Percentiles rank a stretch among this genome's conserved stretches.
These are phyloP conservation scores for Dictyophora rubrovolvata DNA, from an alignment of 768 basidiomycete genomes.

Conservation along the genomic window DNA sequence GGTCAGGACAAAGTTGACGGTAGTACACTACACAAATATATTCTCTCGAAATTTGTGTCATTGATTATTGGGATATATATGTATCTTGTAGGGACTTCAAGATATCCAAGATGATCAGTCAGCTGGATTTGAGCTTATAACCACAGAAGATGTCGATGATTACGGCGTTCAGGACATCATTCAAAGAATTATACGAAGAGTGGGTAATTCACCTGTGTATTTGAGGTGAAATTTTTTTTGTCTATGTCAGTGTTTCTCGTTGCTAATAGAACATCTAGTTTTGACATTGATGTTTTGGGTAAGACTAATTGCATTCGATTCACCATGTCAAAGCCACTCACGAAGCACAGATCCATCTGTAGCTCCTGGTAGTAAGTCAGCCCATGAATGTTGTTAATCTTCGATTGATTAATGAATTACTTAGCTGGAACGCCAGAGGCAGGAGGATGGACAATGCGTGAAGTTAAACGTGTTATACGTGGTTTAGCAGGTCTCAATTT, in stretches of 20 bases:
- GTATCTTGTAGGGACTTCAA: slow-evolving; percentile 37
- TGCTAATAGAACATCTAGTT: slow-evolving; percentile 25
- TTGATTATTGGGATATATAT: background rate
- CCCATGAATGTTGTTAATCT: background rate
- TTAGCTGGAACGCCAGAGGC: slow-evolving; percentile 76
- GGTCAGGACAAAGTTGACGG: slow-evolving; percentile 65
- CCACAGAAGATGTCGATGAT: slow-evolving; percentile 78
- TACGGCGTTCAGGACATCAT: slow-evolving; percentile 63
- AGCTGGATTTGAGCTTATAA: slow-evolving; percentile 72
- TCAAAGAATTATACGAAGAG: slow-evolving; percentile 54
- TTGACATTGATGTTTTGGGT: slow-evolving; percentile 82
- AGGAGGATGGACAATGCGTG: slow-evolving; percentile 78
- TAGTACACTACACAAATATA: slow-evolving; percentile 14
- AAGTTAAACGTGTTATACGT: slow-evolving; percentile 70
- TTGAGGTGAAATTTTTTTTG: slow-evolving; percentile 33
- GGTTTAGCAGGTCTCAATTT: slow-evolving; percentile 73
- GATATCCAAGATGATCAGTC: slow-evolving; percentile 61
- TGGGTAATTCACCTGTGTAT: slow-evolving; percentile 70
- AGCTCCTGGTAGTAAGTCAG: slow-evolving; percentile 62
- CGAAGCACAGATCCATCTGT: slow-evolving; percentile 52
- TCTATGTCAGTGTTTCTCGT: background rate
- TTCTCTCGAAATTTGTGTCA: background rate
- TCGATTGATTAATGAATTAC: background rate
- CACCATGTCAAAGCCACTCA: background rate
- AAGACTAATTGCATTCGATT: slow-evolving; percentile 11